Evolutionary conservation across 805 yeast species (phyloP).

Genomic region (Cyberlindnera xylosilytica): DNA sequence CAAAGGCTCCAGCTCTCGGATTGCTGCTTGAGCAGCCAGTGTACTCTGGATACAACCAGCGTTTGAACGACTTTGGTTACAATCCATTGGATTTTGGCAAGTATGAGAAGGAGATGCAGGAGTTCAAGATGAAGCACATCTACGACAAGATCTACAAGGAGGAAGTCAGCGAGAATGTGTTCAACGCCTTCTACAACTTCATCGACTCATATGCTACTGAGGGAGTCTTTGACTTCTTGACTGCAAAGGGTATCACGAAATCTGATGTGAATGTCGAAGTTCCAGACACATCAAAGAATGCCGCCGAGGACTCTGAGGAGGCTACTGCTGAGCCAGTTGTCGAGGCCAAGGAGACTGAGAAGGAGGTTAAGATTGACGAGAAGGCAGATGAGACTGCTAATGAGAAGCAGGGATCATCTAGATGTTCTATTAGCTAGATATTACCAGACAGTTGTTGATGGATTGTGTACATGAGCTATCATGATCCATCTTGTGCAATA

Average conservation of each 20-base stretch:
- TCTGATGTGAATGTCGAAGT: conserved; percentile 9
- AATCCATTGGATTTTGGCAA: conserved; percentile 66
- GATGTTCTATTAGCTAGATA: no score
- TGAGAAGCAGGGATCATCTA: no score
- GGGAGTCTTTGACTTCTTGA: conserved; percentile 40
- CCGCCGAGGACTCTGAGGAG: no score
- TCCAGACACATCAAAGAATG: conserved; percentile 1
- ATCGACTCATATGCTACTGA: conserved; percentile 78
- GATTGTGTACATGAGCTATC: no score
- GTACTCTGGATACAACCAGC: conserved; percentile 77
- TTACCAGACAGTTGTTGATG: no score
- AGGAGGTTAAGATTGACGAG: no score
- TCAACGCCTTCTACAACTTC: conserved; percentile 87
- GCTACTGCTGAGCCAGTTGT: no score
- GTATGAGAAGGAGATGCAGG: conserved; percentile 70
- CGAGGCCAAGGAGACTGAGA: no score
- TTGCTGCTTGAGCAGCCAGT: conserved; percentile 88
- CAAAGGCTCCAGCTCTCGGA: conserved; percentile 97
- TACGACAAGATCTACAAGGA: conserved; percentile 91
- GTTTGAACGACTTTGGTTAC: conserved; percentile 72
- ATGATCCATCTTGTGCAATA: no score
- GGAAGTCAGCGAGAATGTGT: conserved; percentile 83
- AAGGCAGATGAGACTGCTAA: no score
- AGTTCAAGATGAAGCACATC: conserved; percentile 81
- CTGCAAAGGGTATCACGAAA: conserved; percentile 39